Conservation (phyloP, 2,329 filamentous ascomycete genomes). For the Dendrostoma leiphaemia region DNA sequence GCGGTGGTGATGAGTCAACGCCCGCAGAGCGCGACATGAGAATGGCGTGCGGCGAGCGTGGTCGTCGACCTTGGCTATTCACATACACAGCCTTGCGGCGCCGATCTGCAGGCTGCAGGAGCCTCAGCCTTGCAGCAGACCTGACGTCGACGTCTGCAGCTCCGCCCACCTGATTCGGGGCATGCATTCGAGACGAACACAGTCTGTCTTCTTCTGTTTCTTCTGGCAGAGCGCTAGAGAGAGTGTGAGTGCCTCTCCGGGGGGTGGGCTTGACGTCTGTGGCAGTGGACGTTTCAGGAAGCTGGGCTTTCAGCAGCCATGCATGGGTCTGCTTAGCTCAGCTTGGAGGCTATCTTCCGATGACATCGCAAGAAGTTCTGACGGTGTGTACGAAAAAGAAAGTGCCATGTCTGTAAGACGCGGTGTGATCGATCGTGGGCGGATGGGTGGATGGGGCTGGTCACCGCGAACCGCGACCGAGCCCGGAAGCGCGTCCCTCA, state of each 20-base stretch:
- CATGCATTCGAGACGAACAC: constrained; percentile 14
- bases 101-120: background rate
- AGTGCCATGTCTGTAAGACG: no score
- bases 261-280: constrained; percentile 2
- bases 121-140: constrained; percentile 15
- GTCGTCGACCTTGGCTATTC: background rate
- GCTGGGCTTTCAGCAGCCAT: background rate
- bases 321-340: constrained; percentile 8
- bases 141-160: constrained; percentile 1
- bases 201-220: background rate
- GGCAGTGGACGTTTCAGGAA: constrained; percentile 13
- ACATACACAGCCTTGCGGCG: background rate
- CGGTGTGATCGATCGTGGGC: background rate
- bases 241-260: background rate
- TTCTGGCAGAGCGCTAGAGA: background rate
- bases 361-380: background rate
- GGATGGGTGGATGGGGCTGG: no score
- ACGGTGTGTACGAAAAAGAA: background rate
- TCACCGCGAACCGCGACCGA: no score
- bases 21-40: no score
- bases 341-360: background rate
- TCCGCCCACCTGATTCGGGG: background rate
- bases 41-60: no score
- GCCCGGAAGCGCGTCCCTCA: no score
- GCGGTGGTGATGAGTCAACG: no score